Percentiles rank a stretch among this genome's conserved stretches.
Evolutionary conservation across 2,329 filamentous ascomycete genomes (phyloP).

Genomic region (Ophiostoma australiae): DNA sequence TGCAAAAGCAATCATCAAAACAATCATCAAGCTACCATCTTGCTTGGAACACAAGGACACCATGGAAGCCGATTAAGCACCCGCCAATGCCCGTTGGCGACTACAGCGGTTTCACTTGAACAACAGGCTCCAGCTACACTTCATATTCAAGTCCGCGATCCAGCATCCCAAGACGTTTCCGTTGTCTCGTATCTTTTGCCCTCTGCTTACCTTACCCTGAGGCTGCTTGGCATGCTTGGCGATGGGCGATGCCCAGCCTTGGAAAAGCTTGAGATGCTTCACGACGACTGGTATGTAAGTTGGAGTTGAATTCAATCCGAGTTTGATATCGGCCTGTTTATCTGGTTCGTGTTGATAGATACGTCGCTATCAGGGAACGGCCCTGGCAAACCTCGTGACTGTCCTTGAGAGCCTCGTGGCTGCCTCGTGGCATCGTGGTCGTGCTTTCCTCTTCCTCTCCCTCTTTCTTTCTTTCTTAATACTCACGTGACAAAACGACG

Average conservation of each 20-base stretch:
- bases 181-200: background rate
- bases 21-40: too few species aligned
- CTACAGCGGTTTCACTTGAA: background rate
- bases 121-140: background rate
- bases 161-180: background rate
- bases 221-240: conserved; percentile 10
- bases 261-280: background rate
- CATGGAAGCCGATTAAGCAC: background rate
- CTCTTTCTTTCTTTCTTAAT: background rate
- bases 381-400: background rate
- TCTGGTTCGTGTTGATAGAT: background rate
- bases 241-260: background rate
- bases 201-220: background rate
- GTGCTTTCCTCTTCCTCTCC: background rate
- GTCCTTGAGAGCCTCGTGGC: background rate
- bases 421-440: background rate
- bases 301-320: background rate
- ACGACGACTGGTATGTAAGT: background rate
- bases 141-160: background rate
- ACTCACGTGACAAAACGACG: background rate
- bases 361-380: background rate
- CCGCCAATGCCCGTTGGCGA: background rate
- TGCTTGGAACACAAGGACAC: background rate
- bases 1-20: background rate
- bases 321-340: background rate